A percentile compares a stretch with the other conserved stretches of the same genome.
phyloP scores from a whole-genome alignment of 495 filamentous ascomycete genomes.

The Chaetomidium leptoderma region DNA sequence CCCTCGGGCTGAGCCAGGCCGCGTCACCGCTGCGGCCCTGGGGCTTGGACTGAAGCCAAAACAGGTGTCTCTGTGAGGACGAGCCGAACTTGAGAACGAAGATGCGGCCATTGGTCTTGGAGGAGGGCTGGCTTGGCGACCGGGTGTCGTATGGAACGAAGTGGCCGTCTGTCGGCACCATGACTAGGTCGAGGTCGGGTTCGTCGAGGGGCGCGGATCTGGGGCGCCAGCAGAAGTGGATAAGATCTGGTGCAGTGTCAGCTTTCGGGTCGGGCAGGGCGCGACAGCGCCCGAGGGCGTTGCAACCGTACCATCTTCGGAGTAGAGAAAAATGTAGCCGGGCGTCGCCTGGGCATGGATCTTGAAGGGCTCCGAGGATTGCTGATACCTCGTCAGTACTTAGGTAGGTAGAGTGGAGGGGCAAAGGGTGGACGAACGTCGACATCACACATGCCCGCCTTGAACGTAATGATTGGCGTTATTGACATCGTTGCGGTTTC shows the following conservation, averaged over 20 bases:
- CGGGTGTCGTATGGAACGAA: slow-evolving; percentile 72
- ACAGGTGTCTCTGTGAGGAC: slow-evolving; percentile 85
- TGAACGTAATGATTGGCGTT: slow-evolving; percentile 88
- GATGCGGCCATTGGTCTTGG: slow-evolving; percentile 80
- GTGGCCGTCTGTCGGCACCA: slow-evolving; percentile 82
- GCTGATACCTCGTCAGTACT: slow-evolving; percentile 42
- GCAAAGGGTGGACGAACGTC: slow-evolving; percentile 56
- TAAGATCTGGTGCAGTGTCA: slow-evolving; percentile 56
- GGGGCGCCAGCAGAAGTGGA: slow-evolving; percentile 94
- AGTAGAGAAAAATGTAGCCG: slow-evolving; percentile 91
- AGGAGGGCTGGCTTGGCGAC: slow-evolving; percentile 44
- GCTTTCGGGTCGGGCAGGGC: not conserved
- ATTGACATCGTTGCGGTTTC: slow-evolving; percentile 59
- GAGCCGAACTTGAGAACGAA: slow-evolving; percentile 92
- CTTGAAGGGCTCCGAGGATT: slow-evolving; percentile 56
- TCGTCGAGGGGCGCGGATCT: slow-evolving; percentile 52
- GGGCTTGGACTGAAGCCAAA: slow-evolving; percentile 89
- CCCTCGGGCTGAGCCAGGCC: slow-evolving; percentile 74
- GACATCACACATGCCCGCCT: slow-evolving; percentile 86
- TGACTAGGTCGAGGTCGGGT: slow-evolving; percentile 77
- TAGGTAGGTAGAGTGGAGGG: not conserved
- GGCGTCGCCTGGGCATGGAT: slow-evolving; percentile 64
- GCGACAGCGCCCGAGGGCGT: not conserved
- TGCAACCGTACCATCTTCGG: slow-evolving; percentile 67
- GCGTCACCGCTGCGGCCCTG: slow-evolving; percentile 70